Evolutionary conservation across 257 asterid species (phyloP), one percentile per base, ranked within the genome.

Genomic region (Nicotiana noctiflora): DNA sequence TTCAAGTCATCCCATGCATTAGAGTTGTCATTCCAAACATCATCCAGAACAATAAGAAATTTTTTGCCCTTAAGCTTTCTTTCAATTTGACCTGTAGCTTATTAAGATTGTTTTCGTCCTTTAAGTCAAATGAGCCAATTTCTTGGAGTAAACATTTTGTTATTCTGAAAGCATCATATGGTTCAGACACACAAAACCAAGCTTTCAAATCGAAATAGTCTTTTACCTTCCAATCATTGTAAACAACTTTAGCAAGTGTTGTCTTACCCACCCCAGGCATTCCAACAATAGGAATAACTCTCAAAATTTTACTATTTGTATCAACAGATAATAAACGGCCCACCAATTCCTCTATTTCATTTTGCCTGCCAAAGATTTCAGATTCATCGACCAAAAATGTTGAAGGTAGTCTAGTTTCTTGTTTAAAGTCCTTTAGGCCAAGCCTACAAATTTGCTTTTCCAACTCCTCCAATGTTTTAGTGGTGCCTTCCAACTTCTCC

Each of bases 171-270:
- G 27, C 51, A 75, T 80, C 70, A 64, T 49, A 80, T n/a, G 76
- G 66, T 7, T 80, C 74, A 17, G 86, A 83, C 8, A 83, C 84
- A 80, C 72, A 62, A 2, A 40, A 40, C 86, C 86, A 83, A 3
- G 55, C 86, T 56, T 14, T 80, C 1, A 52, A 23, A 61, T 1
- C 56, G 23, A 72, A 83, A 11, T 75, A 4, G 0, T 19, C 0
- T 17, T 34, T 52, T 62, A 83, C 70, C 12, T 27, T 75, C 3
- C 63, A 19, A 7, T 83, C 79, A 46, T 80, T 63, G 49, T 80
- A 83, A 3, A 83, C 56, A 6, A 66, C 37, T 64, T 80, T 83
- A 34, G 78, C 86, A 46, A 83, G 67, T 4, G 83, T 83, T 0
- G 81, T 83, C 76, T 83, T 62, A 5, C 68, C 68, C 0, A 25